A percentile compares a stretch with the other conserved stretches of the same genome.
phyloP scores from a whole-genome alignment of 306 rosid genomes.

The Pyrus communis region DNA sequence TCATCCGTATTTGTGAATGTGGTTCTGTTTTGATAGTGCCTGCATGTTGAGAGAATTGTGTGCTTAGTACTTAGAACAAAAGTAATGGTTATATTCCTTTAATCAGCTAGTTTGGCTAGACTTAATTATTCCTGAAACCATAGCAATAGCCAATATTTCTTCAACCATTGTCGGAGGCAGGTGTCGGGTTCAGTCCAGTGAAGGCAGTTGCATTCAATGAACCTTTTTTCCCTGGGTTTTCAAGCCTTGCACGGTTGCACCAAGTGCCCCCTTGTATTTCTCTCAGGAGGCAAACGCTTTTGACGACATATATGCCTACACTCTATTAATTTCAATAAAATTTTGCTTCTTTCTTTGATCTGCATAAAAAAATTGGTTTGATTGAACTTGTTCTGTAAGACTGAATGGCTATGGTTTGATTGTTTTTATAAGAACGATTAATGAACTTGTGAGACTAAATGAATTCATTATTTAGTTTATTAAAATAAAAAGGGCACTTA shows the following conservation, averaged over 20 bases:
- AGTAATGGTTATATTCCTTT: neutral
- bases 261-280: neutral
- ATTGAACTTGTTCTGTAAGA: neutral
- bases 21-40: neutral
- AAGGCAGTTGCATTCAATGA: neutral
- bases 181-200: neutral
- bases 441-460: neutral
- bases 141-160: neutral
- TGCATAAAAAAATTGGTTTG: neutral
- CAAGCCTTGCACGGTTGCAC: neutral
- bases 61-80: neutral
- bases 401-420: neutral
- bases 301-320: neutral
- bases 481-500: neutral
- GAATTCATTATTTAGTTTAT: neutral
- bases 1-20: neutral
- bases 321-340: no score
- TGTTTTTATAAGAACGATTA: neutral
- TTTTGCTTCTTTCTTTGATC: neutral
- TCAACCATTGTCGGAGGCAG: neutral
- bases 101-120: neutral
- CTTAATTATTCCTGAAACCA: neutral
- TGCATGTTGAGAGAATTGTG: slow-evolving; percentile 1
- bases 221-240: neutral
- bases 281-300: neutral